Percentiles rank a stretch among this genome's conserved stretches.
Conservation (phyloP, 2,329 filamentous ascomycete genomes). For the Ramichloridium luteum region DNA sequence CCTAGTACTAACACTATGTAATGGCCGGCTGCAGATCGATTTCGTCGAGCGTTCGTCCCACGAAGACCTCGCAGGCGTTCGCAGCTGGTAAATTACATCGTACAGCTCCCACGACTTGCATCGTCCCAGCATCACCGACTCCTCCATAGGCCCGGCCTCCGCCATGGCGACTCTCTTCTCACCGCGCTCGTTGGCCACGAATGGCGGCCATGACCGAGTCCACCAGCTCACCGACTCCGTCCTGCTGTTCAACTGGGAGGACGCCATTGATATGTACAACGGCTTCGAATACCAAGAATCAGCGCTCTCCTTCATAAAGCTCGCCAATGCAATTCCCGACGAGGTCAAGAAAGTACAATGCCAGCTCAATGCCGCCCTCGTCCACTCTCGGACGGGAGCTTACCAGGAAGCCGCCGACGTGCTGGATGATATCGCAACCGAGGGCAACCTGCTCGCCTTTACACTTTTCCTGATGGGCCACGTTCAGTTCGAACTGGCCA, state of each 20-base stretch:
- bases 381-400: constrained; percentile 22
- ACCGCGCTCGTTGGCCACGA: background rate
- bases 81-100: background rate
- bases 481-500: constrained; percentile 16
- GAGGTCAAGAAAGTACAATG: constrained; percentile 12
- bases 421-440: constrained; percentile 14
- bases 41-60: too few relatives aligned
- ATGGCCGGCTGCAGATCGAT: too few relatives aligned
- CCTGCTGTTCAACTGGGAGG: constrained; percentile 21
- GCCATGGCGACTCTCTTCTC: background rate
- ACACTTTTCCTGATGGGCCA: constrained; percentile 21
- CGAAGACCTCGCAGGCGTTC: too few relatives aligned
- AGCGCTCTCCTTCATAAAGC: constrained; percentile 13
- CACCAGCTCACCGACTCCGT: background rate
- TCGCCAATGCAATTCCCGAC: constrained; percentile 12
- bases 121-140: background rate
- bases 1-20: too few relatives aligned
- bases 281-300: constrained; percentile 23
- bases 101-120: background rate
- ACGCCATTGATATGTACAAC: constrained; percentile 22
- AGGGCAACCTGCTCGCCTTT: constrained; percentile 11
- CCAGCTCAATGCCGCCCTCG: constrained; percentile 20
- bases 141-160: background rate
- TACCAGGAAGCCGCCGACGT: constrained; percentile 14
- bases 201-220: background rate